Base-by-base conservation (phyloP, 352 stramenopile species). In the Pythium myriotylum region DNA sequence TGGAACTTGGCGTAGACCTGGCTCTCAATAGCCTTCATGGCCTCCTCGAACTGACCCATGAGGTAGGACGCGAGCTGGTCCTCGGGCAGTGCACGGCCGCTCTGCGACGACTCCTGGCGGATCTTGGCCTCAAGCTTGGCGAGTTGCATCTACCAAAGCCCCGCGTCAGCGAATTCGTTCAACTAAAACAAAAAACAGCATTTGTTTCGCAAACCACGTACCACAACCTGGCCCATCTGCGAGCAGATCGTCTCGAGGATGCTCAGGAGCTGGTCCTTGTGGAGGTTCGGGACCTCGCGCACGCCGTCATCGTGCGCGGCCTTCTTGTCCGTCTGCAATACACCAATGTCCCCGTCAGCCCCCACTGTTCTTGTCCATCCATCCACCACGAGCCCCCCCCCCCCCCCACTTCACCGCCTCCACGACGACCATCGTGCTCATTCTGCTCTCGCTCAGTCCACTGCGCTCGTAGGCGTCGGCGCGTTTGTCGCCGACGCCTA, bases 1-100 rank as follows among this genome's bases (percentile, higher is more conserved):
- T 93, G 84, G 73, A 91, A 91, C 71, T 95, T 94, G 68, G 79
- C 81, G 64, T 95, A 95, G 54, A 93, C 83, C 71, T 95, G 86
- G 60, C 80, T 81, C 70, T 95, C 86, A 54, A 95, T 94, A 22
- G 82, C 85, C 71, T 94, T 95, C 86, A 95, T 95, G 64, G 84
- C 85, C 62, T 95, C 84, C 51, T 95, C 86, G 50, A 95, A 95
- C 65, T 95, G 86, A 54, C 84, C 86, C 86, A 95, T 94, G 42
- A 95, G 72, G 66, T 93, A 95, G 59, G 84, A 91, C 39, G 86
- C 86, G 47, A 95, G 54, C 54, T 95, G 84, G 67, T 95, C 84
- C 60, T 95, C 86, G 5, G 86, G 84, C 41, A 93, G 62, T 49
- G 77, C 79, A 24, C 86, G 86, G 26, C 86, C 86, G 65, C 77